phyloP scores from a whole-genome alignment of 257 asterid species.

The Ehretia macrophylla region DNA sequence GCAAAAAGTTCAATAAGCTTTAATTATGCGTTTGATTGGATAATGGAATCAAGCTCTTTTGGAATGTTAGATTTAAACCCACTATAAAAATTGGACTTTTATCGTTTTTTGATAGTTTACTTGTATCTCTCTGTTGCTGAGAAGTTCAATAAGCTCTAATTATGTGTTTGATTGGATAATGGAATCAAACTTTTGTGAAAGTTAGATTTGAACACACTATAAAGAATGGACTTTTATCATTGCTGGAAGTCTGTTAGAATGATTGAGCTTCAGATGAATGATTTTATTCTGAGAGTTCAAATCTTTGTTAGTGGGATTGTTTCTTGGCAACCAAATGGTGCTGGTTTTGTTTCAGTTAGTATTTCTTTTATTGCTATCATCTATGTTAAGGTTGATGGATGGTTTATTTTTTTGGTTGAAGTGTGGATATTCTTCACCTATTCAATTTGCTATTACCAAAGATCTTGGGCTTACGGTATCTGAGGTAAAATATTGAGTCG shows the following conservation, averaged over 20 bases:
- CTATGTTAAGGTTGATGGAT: slow-evolving; percentile 3
- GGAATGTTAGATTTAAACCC: too few relatives aligned
- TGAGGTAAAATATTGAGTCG: slow-evolving; percentile 45
- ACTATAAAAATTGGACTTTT: too few relatives aligned
- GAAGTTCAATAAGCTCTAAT: neutral
- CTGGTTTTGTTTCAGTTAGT: too few relatives aligned
- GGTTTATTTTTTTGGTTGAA: slow-evolving; percentile 29
- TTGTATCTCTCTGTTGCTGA: neutral
- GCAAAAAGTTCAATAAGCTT: neutral
- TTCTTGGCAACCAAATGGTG: too few relatives aligned
- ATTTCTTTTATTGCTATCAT: neutral
- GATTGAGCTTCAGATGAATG: neutral
- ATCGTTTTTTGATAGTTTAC: too few relatives aligned
- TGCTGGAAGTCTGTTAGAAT: too few relatives aligned
- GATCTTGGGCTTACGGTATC: slow-evolving; percentile 79
- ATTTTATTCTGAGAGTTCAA: too few relatives aligned
- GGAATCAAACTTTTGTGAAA: too few relatives aligned
- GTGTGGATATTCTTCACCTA: slow-evolving; percentile 93
- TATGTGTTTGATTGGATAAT: slow-evolving; percentile 8
- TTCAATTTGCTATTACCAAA: slow-evolving; percentile 56
- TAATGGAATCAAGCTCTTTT: too few relatives aligned
- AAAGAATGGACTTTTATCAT: too few relatives aligned
- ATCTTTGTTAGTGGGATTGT: too few relatives aligned
- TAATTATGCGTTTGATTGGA: slow-evolving; percentile 8
- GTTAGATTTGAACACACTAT: too few relatives aligned